Evolutionary conservation across 768 basidiomycete genomes (phyloP), one percentile per base, ranked within the genome.

Genomic region (Ephemerocybe angulata): DNA sequence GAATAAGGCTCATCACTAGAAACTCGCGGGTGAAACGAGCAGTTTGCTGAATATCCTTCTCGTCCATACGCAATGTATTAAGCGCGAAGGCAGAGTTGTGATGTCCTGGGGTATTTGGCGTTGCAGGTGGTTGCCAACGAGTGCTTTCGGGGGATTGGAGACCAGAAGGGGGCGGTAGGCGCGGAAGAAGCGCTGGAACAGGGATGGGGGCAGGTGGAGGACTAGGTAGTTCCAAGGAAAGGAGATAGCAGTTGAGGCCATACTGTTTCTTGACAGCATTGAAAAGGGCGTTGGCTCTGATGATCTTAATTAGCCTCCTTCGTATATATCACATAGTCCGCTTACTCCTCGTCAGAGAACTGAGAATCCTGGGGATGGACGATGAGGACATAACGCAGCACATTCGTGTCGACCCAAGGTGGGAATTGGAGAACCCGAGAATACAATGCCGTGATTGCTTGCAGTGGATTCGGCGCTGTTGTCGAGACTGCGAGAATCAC

Each of bases 191-290:
- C 17, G 81, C 71, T 12, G 88, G 87, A 1, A 89, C 81, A 0
- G 85, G 79, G 3, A 92, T 81, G 8, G 87, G 83, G 13, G 82
- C 69, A 0, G 88, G 87, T 0, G 82, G 79, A 11, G 84, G 78
- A 6, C 74, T 78, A 12, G 87, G 87, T 24, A 90, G 70, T 24
- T 70, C 66, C 3, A 93, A 73, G 13, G 81, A 66, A 31, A 93
- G 80, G 11, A 93, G 75, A 66, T 86, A 88, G 49, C 81, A 82
- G 63, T 93, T 85, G 13, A 92, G 72, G 15, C 90, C 90, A 68
- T 82, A 88, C 65, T 92, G 90, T 67, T 89, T 92, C 78, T 90
- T 93, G 53, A 89, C 85, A 1, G 90, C 91, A 61, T 93, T 93
- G 67, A 85, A 87, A 13, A 93, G 76, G 11, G 91, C 88, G 31